Conservation (phyloP, 2,329 filamentous ascomycete genomes). For the Alternaria sp. region DNA sequence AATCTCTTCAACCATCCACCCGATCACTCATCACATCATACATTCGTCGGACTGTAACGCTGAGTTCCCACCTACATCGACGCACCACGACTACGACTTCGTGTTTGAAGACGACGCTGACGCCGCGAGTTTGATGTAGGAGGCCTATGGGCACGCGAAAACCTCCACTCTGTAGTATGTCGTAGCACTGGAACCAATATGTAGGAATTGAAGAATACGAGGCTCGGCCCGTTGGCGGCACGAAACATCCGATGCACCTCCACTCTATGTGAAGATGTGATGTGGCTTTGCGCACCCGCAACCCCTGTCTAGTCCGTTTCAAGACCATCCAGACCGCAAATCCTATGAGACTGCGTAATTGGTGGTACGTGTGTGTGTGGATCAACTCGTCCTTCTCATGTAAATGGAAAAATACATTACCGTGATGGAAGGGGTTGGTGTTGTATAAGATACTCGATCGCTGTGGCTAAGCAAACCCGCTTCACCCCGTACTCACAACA, state of each 20-base stretch:
- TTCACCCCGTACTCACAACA: neutral
- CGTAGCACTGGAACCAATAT: neutral
- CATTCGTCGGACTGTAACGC: neutral
- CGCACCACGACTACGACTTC: neutral
- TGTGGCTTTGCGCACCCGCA: neutral
- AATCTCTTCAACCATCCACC: neutral
- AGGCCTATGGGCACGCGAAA: neutral
- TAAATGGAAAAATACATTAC: neutral
- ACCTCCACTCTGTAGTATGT: neutral
- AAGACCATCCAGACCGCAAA: neutral
- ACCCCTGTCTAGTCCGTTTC: conserved; percentile 5
- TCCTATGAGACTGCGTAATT: neutral
- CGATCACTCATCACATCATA: neutral
- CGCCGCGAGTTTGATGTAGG: neutral
- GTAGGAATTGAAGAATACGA: neutral
- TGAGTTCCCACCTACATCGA: neutral
- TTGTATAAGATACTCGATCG: neutral
- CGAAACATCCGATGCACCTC: neutral
- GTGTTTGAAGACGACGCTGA: neutral
- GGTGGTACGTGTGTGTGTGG: conserved; percentile 1
- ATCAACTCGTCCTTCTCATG: neutral
- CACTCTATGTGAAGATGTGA: neutral
- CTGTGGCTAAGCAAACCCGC: neutral
- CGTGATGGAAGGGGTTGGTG: neutral
- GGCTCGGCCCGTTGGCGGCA: neutral